Evolutionary conservation across 1,139 yeast genomes (phyloP), one percentile per base, ranked within the genome.

Genomic region (Trichomonascaceae sp.): DNA sequence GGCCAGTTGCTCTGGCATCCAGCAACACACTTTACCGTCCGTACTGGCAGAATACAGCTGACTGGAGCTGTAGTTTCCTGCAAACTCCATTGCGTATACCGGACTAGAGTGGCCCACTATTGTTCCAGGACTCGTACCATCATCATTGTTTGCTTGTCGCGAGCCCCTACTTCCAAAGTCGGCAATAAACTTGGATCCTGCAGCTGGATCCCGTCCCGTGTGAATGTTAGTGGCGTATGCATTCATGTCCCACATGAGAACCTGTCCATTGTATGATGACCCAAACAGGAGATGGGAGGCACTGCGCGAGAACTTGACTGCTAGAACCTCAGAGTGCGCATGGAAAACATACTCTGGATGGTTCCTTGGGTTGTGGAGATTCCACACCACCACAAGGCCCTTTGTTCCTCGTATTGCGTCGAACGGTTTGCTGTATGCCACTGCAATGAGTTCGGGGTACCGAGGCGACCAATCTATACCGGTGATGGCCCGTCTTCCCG

Each of bases 291-390:
- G 38, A 30, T 52, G 53, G 5, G 66, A 50, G 25, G 59, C 53
- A 30, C 49, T 51, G 3, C 55, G 59, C 2, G 67, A 62, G 45
- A 66, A 69, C 33, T 51, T 51, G 4, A 62, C 58, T 3, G 50
- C 43, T 5, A 60, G 44, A 9, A 74, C 56, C 25, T 59, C 59
- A 5, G 72, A 60, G 8, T 71, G 65, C 1, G 74, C 57, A 14
- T 60, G 56, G 32, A 75, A 62, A 27, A 64, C 61, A 46, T 58
- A 66, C 43, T 74, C 80, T 0, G 79, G 75, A 35, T 54, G 27
- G 39, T 37, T 43, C n/a, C n/a, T n/a, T 46, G 56, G 50, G 51
- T 63, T 36, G 56, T 54, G 42, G 49, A 57, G 13, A 59, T 71
- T 50, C 68, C 60, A 44, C 48, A 73, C 34, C 48, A 57, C 58